Base-by-base conservation (phyloP, 257 asterid genomes). In the Thymus quinquecostatus region DNA sequence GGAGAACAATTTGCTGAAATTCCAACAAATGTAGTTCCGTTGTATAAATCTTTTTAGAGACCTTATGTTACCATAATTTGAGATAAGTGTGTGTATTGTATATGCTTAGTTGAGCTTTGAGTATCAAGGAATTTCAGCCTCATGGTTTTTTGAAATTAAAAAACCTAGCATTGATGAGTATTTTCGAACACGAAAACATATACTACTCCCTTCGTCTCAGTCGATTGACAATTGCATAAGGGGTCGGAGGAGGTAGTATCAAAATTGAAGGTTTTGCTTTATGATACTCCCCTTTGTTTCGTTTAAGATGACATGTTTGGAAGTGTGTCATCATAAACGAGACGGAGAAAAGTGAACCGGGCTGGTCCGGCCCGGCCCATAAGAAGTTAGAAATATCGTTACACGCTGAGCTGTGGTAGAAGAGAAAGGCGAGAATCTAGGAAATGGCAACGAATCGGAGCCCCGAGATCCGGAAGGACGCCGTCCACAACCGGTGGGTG, bases 401-500 rank as follows among this genome's bases (percentile, higher is more conserved):
- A 21, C 21, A 21, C 21, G 21, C 21, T 21, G 21, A 21, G 21
- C 21, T 0, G 21, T 21, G 21, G 21, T 21, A 21, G 21, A 21
- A 47, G 55, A 55, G 29, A 43, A 2, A 57, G 11, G 57, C 64
- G 53, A 63, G 14, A 10, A 57, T 50, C 68, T 11, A 63, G 55
- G 68, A 67, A 60, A 84, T 84, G 89, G 86, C 75, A 8, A 69
- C 84, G 3, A 75, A 28, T 38, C 88, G 84, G 80, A 61, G 76
- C 82, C 90, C 99, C 70, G 93, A 89, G 76, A 78, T 94, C 83
- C 87, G 99, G 64, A 91, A 88, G 75, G 99, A 91, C 72, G 67
- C 84, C 40, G 69, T 89, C 48, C 79, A 91, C 87, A 84, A 83
- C 66, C 87, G 95, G 14, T 94, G 97, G 97, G 96, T 94, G 10